Conservation (phyloP, 345 rosid species). For the Populus tremula region DNA sequence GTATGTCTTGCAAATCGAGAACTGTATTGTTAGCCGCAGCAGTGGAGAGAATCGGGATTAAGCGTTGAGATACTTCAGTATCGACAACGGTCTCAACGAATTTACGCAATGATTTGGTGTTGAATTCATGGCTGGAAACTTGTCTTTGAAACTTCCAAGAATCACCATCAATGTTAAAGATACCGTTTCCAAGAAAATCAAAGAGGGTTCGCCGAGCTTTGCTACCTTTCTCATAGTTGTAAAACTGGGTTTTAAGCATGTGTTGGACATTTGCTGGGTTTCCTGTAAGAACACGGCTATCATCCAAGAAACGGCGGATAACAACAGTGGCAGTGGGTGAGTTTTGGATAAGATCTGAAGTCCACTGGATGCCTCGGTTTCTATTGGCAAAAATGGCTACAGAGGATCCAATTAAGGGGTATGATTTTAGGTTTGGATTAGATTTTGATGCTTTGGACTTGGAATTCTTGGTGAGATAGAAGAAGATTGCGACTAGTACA, state of each 20-base stretch:
- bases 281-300: conserved; percentile 41
- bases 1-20: conserved; percentile 56
- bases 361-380: conserved; percentile 46
- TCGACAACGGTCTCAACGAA: conserved; percentile 56
- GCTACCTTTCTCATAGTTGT: conserved; percentile 52
- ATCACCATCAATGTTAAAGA: conserved; percentile 62
- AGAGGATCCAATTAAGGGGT: conserved; percentile 50
- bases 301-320: conserved; percentile 37
- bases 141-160: conserved; percentile 71
- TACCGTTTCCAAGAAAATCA: conserved; percentile 72
- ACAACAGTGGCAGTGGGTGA: conserved; percentile 47
- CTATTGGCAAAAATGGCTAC: conserved; percentile 35
- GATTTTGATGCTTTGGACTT: background rate
- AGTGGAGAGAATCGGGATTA: conserved; percentile 49
- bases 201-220: conserved; percentile 22
- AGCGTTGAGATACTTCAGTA: conserved; percentile 49
- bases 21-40: conserved; percentile 28
- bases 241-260: conserved; percentile 45
- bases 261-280: conserved; percentile 58
- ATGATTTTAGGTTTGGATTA: conserved; percentile 36
- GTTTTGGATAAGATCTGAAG: conserved; percentile 38
- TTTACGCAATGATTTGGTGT: conserved; percentile 61
- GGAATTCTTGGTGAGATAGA: conserved; percentile 18
- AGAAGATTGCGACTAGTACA: conserved; percentile 26
- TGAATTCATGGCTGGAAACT: conserved; percentile 71